A percentile compares a stretch with the other conserved stretches of the same genome.
phyloP scores from a whole-genome alignment of 805 yeast species.

The Teunomyces aglyptinius region DNA sequence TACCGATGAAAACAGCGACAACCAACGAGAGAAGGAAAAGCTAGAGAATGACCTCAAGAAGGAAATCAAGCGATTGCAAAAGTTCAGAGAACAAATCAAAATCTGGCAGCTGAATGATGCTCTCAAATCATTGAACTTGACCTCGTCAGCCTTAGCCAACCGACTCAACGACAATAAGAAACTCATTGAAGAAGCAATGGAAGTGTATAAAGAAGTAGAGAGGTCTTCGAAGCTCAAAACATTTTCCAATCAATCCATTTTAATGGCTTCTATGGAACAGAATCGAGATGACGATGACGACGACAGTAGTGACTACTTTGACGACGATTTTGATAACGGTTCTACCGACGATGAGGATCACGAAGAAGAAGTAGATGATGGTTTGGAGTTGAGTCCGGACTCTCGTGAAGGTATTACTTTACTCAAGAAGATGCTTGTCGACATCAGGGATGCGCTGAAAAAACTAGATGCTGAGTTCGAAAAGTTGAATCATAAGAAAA shows the following conservation, averaged over 20 bases:
- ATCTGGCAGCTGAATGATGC: conserved; percentile 39
- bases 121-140: conserved; percentile 13
- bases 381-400: conserved; percentile 26
- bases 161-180: conserved; percentile 37
- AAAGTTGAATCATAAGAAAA: conserved; percentile 36
- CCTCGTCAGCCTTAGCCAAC: conserved; percentile 11
- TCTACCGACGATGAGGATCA: conserved; percentile 17
- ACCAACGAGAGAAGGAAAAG: conserved; percentile 44
- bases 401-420: conserved; percentile 33
- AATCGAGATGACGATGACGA: conserved; percentile 27
- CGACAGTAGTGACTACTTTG: conserved; percentile 23
- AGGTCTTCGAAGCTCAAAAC: conserved; percentile 43
- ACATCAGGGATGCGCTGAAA: conserved; percentile 34
- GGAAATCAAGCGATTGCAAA: conserved; percentile 45
- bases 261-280: conserved; percentile 38
- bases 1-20: conserved; percentile 34
- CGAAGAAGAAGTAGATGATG: conserved; percentile 14
- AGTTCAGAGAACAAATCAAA: conserved; percentile 45
- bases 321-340: conserved; percentile 21
- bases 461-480: conserved; percentile 41
- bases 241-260: conserved; percentile 44
- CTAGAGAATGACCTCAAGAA: conserved; percentile 44
- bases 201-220: conserved; percentile 44
- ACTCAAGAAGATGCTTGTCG: conserved; percentile 29
- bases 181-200: conserved; percentile 46